Evolutionary conservation across 2,329 filamentous ascomycete genomes (phyloP).

Genomic region (Colletotrichum sp.): DNA sequence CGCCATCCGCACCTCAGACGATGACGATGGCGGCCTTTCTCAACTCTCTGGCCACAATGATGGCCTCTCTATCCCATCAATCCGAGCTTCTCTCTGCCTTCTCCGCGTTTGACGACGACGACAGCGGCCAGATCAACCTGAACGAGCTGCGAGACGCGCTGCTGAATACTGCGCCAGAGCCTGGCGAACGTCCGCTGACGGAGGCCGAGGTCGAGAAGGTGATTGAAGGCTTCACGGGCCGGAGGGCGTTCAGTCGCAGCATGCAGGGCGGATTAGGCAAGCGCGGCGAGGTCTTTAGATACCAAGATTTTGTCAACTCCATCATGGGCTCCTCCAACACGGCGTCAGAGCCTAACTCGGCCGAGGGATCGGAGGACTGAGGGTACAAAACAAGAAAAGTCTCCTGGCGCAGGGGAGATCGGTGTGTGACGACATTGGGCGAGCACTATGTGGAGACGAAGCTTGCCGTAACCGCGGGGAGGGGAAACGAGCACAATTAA

Average conservation of each 20-base stretch:
- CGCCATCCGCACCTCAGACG: conserved; percentile 70
- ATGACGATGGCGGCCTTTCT: conserved; percentile 88
- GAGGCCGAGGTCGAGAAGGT: conserved; percentile 83
- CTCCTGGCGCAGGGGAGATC: background rate
- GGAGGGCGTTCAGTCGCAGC: conserved; percentile 79
- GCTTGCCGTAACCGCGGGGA: background rate
- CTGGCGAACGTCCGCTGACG: conserved; percentile 68
- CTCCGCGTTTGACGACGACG: conserved; percentile 93
- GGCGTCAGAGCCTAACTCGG: conserved; percentile 34
- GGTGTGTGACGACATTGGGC: conserved; percentile 6
- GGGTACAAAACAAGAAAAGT: background rate
- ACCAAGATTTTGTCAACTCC: conserved; percentile 86
- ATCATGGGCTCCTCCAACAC: conserved; percentile 60
- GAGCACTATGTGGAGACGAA: conserved; percentile 3
- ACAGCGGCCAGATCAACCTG: conserved; percentile 90
- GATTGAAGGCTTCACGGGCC: conserved; percentile 84
- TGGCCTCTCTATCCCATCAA: conserved; percentile 77
- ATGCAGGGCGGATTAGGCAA: conserved; percentile 60
- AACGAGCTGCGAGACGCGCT: conserved; percentile 83
- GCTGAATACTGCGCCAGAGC: conserved; percentile 80
- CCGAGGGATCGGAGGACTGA: conserved; percentile 28
- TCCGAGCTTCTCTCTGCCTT: conserved; percentile 88
- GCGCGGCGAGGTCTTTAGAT: conserved; percentile 89
- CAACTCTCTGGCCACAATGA: conserved; percentile 76
- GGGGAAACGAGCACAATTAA: background rate